These are phyloP conservation scores for Hydrangea macrophylla DNA, from an alignment of 148 eudicot genomes.

Conservation along the genomic window DNA sequence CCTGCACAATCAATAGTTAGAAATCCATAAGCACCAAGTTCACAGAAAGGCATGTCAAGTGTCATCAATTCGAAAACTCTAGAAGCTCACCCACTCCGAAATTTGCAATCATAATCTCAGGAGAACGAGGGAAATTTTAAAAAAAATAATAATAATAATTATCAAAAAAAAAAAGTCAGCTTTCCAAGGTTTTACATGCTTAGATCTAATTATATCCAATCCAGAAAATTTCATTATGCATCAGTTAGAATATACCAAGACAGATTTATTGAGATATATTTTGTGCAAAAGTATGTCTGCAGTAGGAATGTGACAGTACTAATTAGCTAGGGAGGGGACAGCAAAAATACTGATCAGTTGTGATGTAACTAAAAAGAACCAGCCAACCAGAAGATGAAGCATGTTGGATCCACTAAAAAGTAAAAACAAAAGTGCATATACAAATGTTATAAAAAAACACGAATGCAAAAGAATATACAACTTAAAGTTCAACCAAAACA, in stretches of 20 bases:
- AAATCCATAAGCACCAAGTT: not conserved
- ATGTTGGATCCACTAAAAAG: not conserved
- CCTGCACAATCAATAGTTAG: constrained; percentile 40
- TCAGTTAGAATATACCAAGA: not conserved
- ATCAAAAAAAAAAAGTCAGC: not conserved
- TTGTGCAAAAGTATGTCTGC: no score
- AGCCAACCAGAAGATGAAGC: not conserved
- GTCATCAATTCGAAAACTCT: not conserved
- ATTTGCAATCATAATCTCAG: not conserved
- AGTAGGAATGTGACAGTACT: not conserved
- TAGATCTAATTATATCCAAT: not conserved
- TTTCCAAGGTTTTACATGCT: not conserved
- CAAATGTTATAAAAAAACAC: not conserved
- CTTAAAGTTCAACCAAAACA: not conserved
- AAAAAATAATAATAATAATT: not conserved
- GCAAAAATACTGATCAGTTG: not conserved
- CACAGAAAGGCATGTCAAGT: not conserved
- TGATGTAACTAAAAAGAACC: no score
- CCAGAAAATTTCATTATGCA: not conserved
- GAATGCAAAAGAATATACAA: not conserved
- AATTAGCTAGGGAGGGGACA: not conserved
- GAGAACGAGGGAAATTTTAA: not conserved
- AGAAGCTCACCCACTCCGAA: not conserved
- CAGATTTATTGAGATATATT: not conserved
- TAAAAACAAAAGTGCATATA: not conserved